phyloP scores from a whole-genome alignment of 768 basidiomycete species.

The Clitopilus passeckerianus region DNA sequence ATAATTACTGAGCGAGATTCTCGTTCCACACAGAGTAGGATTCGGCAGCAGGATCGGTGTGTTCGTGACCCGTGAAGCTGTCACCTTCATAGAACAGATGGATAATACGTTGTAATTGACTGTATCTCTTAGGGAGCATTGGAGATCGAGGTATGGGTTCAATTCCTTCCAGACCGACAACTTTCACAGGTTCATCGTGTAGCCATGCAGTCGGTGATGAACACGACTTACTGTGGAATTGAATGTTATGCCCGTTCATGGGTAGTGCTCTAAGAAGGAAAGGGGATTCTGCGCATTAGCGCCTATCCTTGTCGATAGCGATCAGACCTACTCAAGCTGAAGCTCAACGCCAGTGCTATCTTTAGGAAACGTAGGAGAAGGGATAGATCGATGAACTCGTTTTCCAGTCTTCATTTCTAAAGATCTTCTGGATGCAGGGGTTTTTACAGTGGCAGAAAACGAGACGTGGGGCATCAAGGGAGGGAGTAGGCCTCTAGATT shows the following conservation, averaged over 20 bases:
- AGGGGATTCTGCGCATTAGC: not conserved
- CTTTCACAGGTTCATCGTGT: constrained; percentile 2
- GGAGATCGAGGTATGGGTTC: not conserved
- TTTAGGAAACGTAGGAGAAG: not conserved
- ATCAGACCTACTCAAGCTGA: not conserved
- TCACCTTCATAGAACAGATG: constrained; percentile 3
- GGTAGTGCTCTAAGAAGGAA: not conserved
- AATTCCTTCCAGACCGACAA: constrained; percentile 5
- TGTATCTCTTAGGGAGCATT: not conserved
- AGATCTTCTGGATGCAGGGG: not conserved
- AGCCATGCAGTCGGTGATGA: not conserved
- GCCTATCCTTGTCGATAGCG: not conserved
- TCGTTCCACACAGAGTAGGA: constrained; percentile 5
- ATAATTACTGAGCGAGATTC: constrained; percentile 10
- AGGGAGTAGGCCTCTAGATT: not conserved
- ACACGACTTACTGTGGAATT: constrained; percentile 10
- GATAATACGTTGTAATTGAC: constrained; percentile 1
- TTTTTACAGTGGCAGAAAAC: not conserved
- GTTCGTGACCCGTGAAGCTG: not conserved
- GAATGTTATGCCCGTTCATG: constrained; percentile 4
- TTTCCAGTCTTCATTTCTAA: not conserved
- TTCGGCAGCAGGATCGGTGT: constrained; percentile 1
- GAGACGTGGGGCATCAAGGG: not conserved
- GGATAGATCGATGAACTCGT: not conserved
- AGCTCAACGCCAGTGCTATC: not conserved